These are phyloP conservation scores for Brassica nigra DNA, from an alignment of 345 rosid genomes.

Conservation along the genomic window DNA sequence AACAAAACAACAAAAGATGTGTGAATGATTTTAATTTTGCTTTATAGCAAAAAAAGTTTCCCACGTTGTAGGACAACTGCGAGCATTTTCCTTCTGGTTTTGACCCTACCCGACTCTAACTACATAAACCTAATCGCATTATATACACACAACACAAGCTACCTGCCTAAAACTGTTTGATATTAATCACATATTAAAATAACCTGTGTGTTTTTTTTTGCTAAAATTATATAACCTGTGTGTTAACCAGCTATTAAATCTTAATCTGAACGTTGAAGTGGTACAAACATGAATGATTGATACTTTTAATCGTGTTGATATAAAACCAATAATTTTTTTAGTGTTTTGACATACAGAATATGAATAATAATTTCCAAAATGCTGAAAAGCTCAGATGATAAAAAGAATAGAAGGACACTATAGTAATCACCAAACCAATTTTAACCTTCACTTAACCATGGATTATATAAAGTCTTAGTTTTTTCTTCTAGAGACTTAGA, in stretches of 20 bases:
- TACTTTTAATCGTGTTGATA: not conserved
- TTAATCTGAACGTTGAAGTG: not conserved
- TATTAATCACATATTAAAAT: not conserved
- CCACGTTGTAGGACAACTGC: conserved; percentile 39
- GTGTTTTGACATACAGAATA: not conserved
- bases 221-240: too few relatives aligned
- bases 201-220: too few relatives aligned
- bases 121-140: conserved; percentile 26
- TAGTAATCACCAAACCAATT: not conserved
- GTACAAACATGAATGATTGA: not conserved
- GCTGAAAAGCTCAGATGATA: not conserved
- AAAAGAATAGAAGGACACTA: too few relatives aligned
- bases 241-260: not conserved
- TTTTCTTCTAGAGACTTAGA: not conserved
- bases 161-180: conserved; percentile 24
- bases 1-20: conserved; percentile 33
- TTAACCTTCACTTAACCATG: not conserved
- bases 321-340: too few relatives aligned
- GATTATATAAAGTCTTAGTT: not conserved
- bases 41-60: conserved; percentile 33
- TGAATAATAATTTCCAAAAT: not conserved
- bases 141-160: not conserved
- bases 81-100: conserved; percentile 1
- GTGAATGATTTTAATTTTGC: conserved; percentile 15
- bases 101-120: conserved; percentile 24